These are phyloP conservation scores for Diaporthe destruens DNA, from an alignment of 2,329 filamentous ascomycete genomes.

Conservation along the genomic window DNA sequence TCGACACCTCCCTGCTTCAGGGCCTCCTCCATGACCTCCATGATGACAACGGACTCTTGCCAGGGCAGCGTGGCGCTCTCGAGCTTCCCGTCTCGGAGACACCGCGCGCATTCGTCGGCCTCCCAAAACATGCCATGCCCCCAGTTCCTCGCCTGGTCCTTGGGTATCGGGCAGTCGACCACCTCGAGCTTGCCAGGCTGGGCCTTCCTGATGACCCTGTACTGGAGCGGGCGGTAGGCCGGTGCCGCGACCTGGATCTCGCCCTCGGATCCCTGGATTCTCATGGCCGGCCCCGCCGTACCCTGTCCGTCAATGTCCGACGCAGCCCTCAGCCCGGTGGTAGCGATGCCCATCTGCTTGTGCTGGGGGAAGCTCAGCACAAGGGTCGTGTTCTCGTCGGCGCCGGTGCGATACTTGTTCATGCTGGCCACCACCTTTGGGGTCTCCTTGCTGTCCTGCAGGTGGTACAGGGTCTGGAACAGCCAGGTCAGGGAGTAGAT, in stretches of 20 bases:
- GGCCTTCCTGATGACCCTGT: constrained; percentile 70
- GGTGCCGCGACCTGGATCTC: constrained; percentile 85
- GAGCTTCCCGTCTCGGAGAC: constrained; percentile 78
- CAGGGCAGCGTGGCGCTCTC: constrained; percentile 79
- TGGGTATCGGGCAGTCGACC: constrained; percentile 66
- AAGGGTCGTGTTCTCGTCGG: constrained; percentile 83
- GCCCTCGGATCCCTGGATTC: constrained; percentile 83
- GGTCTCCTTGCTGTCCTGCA: constrained; percentile 74
- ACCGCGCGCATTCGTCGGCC: constrained; percentile 57
- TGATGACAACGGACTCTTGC: constrained; percentile 85
- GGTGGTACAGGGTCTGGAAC: constrained; percentile 89
- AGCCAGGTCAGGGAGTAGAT: constrained; percentile 93
- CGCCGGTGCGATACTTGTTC: constrained; percentile 79
- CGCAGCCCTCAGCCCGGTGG: constrained; percentile 72
- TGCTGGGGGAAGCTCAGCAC: constrained; percentile 79
- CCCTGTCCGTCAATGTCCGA: constrained; percentile 72
- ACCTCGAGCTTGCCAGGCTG: constrained; percentile 61
- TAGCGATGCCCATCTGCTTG: constrained; percentile 79
- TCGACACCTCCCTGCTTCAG: constrained; percentile 65
- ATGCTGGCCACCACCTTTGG: constrained; percentile 78
- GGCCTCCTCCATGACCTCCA: constrained; percentile 76
- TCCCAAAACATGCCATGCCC: constrained; percentile 85
- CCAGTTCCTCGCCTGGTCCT: constrained; percentile 60
- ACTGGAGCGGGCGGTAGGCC: constrained; percentile 76
- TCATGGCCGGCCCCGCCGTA: constrained; percentile 74